phyloP scores from a whole-genome alignment of 1,139 yeast genomes.

The Sugiyamaella xylanicola region DNA sequence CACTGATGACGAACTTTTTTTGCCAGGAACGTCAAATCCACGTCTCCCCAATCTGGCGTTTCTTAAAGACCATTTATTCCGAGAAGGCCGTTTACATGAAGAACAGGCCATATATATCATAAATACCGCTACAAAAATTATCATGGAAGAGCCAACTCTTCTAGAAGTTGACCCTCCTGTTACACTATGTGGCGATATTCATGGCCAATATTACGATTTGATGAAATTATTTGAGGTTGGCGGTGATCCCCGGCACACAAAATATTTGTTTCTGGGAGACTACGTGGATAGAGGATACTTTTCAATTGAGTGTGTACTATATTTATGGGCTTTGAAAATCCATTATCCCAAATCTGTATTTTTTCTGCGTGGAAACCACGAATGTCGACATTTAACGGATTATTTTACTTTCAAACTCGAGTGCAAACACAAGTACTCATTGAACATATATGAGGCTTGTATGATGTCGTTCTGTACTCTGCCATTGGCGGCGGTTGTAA shows the following conservation, averaged over 20 bases:
- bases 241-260: conserved; percentile 75
- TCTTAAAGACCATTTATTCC: conserved; percentile 69
- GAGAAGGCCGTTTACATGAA: conserved; percentile 78
- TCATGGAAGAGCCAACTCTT: conserved; percentile 75
- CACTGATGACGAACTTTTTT: conserved; percentile 66
- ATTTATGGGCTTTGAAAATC: conserved; percentile 78
- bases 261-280: conserved; percentile 88
- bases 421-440: conserved; percentile 81
- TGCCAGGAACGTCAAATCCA: conserved; percentile 49
- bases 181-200: conserved; percentile 95
- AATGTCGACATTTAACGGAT: conserved; percentile 89
- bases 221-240: conserved; percentile 93
- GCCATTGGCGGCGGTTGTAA: conserved; percentile 93
- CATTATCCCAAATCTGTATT: conserved; percentile 76
- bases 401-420: conserved; percentile 93
- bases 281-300: conserved; percentile 95
- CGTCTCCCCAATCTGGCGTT: conserved; percentile 66
- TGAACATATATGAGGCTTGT: conserved; percentile 69
- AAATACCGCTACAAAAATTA: conserved; percentile 64
- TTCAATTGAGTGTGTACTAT: conserved; percentile 83
- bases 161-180: conserved; percentile 88
- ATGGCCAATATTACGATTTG: conserved; percentile 91
- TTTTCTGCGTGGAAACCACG: conserved; percentile 93
- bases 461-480: conserved; percentile 81
- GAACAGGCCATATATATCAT: conserved; percentile 73